These are phyloP conservation scores for Aspergillus texensis DNA, from an alignment of 2,329 filamentous ascomycete genomes.

Conservation along the genomic window DNA sequence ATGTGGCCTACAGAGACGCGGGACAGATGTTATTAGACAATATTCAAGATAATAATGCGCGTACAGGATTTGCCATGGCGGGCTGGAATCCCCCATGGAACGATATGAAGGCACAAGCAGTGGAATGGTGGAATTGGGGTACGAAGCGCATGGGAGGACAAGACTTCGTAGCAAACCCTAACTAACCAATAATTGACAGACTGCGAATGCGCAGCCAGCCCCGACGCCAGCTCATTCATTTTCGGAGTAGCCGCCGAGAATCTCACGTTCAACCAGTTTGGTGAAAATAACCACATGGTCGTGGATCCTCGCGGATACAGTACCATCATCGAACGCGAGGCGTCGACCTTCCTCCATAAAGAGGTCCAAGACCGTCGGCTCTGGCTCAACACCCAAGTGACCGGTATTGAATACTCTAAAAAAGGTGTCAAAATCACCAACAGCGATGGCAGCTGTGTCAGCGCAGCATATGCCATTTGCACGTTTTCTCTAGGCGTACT, in stretches of 20 bases:
- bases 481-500: slow-evolving; percentile 71
- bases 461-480: slow-evolving; percentile 64
- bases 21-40: slow-evolving; percentile 62
- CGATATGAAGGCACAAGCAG: slow-evolving; percentile 59
- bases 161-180: not conserved
- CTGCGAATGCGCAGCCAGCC: slow-evolving; percentile 61
- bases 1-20: slow-evolving; percentile 53
- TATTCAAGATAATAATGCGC: slow-evolving; percentile 63
- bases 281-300: slow-evolving; percentile 64
- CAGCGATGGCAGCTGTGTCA: slow-evolving; percentile 58
- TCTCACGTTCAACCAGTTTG: slow-evolving; percentile 64
- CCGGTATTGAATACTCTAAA: slow-evolving; percentile 56
- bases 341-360: slow-evolving; percentile 57
- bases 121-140: slow-evolving; percentile 62
- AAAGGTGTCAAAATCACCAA: slow-evolving; percentile 57
- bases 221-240: slow-evolving; percentile 58
- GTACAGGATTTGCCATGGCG: slow-evolving; percentile 60
- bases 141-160: slow-evolving; percentile 14
- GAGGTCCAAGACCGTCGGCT: slow-evolving; percentile 55
- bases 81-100: slow-evolving; percentile 62
- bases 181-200: slow-evolving; percentile 38
- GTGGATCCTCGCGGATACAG: slow-evolving; percentile 65
- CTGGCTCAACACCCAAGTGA: slow-evolving; percentile 61
- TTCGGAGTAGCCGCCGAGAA: slow-evolving; percentile 62
- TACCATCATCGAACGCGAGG: slow-evolving; percentile 59